A percentile compares a stretch with the other conserved stretches of the same genome.
Evolutionary conservation across 495 filamentous ascomycete species (phyloP).

Genomic region (Aspergillus bertholletiae): DNA sequence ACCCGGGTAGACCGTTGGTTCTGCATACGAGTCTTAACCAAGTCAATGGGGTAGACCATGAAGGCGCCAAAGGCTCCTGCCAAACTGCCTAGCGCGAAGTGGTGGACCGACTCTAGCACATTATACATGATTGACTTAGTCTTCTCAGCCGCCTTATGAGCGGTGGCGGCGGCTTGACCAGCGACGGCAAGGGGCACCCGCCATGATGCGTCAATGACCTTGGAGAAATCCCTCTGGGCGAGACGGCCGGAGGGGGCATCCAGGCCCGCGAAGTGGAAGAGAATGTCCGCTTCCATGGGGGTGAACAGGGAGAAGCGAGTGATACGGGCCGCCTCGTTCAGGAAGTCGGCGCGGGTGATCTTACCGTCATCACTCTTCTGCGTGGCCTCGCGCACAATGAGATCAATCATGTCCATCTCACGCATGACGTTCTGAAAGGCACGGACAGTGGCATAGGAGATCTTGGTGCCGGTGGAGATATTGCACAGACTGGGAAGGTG

Average conservation of each 20-base stretch:
- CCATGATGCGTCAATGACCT: conserved; percentile 93
- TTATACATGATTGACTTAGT: conserved; percentile 55
- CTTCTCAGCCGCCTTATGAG: conserved; percentile 45
- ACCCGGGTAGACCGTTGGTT: conserved; percentile 82
- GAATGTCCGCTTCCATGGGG: conserved; percentile 97
- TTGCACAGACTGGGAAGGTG: conserved; percentile 94
- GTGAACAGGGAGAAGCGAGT: conserved; percentile 93
- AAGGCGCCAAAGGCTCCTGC: conserved; percentile 97
- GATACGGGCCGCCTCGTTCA: conserved; percentile 87
- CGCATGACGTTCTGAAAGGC: conserved; percentile 96
- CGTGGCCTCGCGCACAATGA: conserved; percentile 83
- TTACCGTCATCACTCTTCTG: conserved; percentile 81
- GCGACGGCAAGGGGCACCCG: conserved; percentile 52
- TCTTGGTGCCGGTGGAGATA: conserved; percentile 85
- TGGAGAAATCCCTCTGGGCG: conserved; percentile 80
- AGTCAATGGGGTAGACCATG: conserved; percentile 98
- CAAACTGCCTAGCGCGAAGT: conserved; percentile 81
- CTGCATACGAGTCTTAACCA: conserved; percentile 98
- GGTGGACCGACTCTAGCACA: conserved; percentile 75
- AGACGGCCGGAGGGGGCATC: conserved; percentile 84
- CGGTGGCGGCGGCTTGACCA: conserved; percentile 32
- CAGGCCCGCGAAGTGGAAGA: conserved; percentile 96
- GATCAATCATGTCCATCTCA: conserved; percentile 96
- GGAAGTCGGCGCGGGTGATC: conserved; percentile 89
- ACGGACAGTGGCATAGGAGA: conserved; percentile 94